Percentiles rank a stretch among this genome's conserved stretches.
These are phyloP conservation scores for Rhododendron williamsianum DNA, from an alignment of 148 eudicot species.

Conservation along the genomic window DNA sequence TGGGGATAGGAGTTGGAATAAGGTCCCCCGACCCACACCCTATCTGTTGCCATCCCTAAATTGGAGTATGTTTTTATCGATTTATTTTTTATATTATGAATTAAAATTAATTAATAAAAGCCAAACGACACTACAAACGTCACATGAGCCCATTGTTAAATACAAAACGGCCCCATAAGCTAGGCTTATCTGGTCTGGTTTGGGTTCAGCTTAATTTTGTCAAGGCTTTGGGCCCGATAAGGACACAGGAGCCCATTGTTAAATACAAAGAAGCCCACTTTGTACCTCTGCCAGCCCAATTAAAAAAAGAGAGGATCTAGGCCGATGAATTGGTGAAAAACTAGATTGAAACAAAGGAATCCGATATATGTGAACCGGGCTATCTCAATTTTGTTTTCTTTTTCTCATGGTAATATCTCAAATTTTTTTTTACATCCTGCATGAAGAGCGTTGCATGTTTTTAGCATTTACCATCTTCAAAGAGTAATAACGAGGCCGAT, in stretches of 20 bases:
- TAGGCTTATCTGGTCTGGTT: not conserved
- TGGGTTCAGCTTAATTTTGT: not conserved
- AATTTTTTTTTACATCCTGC: not conserved
- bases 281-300: not conserved
- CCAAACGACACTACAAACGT: too few species aligned
- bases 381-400: not conserved
- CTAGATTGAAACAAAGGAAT: not conserved
- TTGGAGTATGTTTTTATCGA: too few species aligned
- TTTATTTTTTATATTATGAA: too few species aligned
- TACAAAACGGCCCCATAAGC: too few species aligned
- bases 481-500: not conserved
- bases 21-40: too few species aligned
- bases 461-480: not conserved
- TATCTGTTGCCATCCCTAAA: too few species aligned
- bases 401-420: not conserved
- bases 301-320: not conserved
- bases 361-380: not conserved
- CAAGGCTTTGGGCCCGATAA: not conserved
- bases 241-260: not conserved
- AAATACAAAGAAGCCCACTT: not conserved
- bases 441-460: not conserved
- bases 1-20: too few species aligned
- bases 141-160: too few species aligned
- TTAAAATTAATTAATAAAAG: too few species aligned
- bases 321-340: not conserved